These are phyloP conservation scores for Silene vulgaris DNA, from an alignment of 179 eudicot genomes.

Conservation along the genomic window DNA sequence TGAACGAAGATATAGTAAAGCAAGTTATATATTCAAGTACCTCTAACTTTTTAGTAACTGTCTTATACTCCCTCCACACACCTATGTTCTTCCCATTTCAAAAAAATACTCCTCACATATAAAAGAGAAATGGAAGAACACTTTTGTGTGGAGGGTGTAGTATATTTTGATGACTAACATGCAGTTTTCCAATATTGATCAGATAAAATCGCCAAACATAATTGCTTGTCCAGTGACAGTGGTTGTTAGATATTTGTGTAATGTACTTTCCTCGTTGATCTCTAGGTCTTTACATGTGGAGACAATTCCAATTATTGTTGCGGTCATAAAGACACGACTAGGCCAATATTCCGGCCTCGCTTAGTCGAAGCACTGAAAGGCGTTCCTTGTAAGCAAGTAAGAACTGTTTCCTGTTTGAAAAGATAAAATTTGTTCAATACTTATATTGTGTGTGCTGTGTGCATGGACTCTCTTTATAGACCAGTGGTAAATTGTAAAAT, in stretches of 20 bases:
- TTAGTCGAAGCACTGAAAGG: conserved; percentile 77
- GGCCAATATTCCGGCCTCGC: conserved; percentile 80
- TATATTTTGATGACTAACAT: no score
- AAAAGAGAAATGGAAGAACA: no score
- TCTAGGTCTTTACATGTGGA: conserved; percentile 93
- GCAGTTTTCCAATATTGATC: no score
- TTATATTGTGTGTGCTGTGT: not conserved
- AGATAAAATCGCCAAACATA: not conserved
- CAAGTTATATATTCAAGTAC: no score
- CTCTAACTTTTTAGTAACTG: no score
- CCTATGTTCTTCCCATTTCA: no score
- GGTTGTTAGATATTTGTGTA: not conserved
- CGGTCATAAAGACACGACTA: conserved; percentile 73
- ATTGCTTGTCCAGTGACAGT: not conserved
- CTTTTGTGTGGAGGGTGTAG: no score
- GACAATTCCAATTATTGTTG: conserved; percentile 91
- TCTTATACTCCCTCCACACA: no score
- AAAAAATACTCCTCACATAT: no score
- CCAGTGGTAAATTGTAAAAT: not conserved
- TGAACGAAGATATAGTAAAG: no score
- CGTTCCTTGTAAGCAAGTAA: conserved; percentile 80
- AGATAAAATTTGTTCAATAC: not conserved
- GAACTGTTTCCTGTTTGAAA: not conserved
- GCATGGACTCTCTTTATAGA: conserved; percentile 1
- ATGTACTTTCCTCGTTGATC: not conserved